Percentiles rank a stretch among this genome's conserved stretches.
phyloP scores from a whole-genome alignment of 257 asterid genomes.

The Ballota nigra region DNA sequence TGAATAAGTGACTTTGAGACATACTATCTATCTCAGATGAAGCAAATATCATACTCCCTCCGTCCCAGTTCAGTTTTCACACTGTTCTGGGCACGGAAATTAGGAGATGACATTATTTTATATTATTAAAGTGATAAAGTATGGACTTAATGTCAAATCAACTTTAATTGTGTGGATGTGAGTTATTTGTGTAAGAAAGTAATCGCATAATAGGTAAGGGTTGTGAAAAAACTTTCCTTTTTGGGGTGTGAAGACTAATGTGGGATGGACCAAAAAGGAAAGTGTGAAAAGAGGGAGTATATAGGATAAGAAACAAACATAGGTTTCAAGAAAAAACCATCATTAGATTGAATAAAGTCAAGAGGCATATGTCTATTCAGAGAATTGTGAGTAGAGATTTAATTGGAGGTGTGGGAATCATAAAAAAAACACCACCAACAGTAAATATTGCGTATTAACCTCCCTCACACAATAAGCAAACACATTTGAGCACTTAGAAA shows the following conservation, averaged over 20 bases:
- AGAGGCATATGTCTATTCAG: conserved; percentile 4
- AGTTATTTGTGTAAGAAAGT: too few species aligned
- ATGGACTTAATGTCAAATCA: too few species aligned
- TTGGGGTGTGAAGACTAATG: too few species aligned
- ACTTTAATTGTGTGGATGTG: too few species aligned
- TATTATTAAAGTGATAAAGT: too few species aligned
- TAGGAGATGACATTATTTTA: too few species aligned
- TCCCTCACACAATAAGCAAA: background rate
- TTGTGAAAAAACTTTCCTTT: too few species aligned
- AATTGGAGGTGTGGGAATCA: background rate
- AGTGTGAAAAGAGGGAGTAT: too few species aligned
- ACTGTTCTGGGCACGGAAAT: too few species aligned
- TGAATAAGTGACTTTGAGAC: background rate
- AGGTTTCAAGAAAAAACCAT: conserved; percentile 8
- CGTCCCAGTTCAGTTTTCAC: too few species aligned
- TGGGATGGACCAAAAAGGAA: too few species aligned
- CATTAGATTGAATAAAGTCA: background rate
- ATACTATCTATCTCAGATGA: conserved; percentile 1
- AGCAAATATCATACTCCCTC: conserved; percentile 13
- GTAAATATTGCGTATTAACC: background rate
- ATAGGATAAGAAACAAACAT: conserved; percentile 3
- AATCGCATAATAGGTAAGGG: too few species aligned
- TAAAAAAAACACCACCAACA: background rate
- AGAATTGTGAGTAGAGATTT: background rate
- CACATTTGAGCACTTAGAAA: background rate